Conservation (phyloP, 1,139 yeast genomes). For the Candida labiduridarum region DNA sequence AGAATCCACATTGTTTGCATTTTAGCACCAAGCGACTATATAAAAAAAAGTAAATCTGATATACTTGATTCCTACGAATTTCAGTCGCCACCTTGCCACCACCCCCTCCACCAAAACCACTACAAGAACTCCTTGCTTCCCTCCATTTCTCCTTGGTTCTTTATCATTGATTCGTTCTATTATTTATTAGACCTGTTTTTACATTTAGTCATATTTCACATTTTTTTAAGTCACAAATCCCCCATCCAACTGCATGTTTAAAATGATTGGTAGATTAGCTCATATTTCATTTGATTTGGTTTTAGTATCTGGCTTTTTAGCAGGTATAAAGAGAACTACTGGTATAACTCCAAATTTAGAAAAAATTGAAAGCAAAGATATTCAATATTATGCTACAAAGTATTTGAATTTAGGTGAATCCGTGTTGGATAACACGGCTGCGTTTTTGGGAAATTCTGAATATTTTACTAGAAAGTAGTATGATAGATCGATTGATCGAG, state of each 20-base stretch:
- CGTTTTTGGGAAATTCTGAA: constrained; percentile 69
- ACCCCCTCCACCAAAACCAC: too few species aligned
- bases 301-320: constrained; percentile 78
- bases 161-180: too few species aligned
- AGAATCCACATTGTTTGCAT: too few species aligned
- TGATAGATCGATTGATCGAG: neutral
- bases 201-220: neutral
- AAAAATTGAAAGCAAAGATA: constrained; percentile 42
- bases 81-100: too few species aligned
- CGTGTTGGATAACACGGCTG: constrained; percentile 72
- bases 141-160: too few species aligned
- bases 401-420: constrained; percentile 88
- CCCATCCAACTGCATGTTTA: constrained; percentile 15
- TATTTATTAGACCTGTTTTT: neutral
- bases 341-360: constrained; percentile 63
- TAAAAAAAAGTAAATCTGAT: too few species aligned
- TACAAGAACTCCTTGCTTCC: too few species aligned
- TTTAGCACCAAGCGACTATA: too few species aligned
- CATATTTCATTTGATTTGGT: constrained; percentile 77
- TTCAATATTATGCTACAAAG: constrained; percentile 60
- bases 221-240: neutral
- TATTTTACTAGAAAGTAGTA: constrained; percentile 51
- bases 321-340: constrained; percentile 87
- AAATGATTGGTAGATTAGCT: constrained; percentile 55
- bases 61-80: too few species aligned